A percentile compares a stretch with the other conserved stretches of the same genome.
phyloP scores from a whole-genome alignment of 495 filamentous ascomycete species.

The Aspergillus coremiiformis region DNA sequence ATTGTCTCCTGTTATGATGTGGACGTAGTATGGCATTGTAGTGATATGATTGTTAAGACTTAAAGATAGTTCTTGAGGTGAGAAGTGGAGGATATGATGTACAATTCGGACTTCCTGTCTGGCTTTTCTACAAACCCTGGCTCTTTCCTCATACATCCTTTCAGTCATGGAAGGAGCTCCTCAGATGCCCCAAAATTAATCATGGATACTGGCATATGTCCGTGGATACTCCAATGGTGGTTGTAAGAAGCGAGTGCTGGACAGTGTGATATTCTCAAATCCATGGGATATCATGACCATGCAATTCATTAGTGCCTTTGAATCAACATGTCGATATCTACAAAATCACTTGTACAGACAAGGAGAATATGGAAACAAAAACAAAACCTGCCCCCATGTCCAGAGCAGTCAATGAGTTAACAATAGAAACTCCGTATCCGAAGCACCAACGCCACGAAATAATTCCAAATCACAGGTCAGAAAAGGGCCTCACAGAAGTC shows the following conservation, averaged over 20 bases:
- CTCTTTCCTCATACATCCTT: no score
- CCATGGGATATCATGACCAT: slow-evolving; percentile 49
- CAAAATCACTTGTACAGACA: neutral
- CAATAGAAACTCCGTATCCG: neutral
- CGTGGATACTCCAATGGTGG: no score
- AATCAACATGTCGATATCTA: neutral
- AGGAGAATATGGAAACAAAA: neutral
- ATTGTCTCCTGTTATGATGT: no score
- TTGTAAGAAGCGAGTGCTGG: slow-evolving; percentile 57
- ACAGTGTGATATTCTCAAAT: slow-evolving; percentile 60
- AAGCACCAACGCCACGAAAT: neutral
- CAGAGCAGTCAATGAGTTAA: neutral
- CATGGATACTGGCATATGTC: no score
- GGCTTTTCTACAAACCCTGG: no score
- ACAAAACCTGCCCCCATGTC: neutral
- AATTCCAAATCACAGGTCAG: slow-evolving; percentile 11
- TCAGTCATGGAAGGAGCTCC: no score
- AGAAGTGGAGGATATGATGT: no score
- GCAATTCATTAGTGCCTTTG: slow-evolving; percentile 17
- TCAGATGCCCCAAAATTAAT: no score
- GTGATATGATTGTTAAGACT: no score
- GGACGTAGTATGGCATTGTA: no score
- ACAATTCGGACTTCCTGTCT: no score
- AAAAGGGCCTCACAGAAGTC: slow-evolving; percentile 31
- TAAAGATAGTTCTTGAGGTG: no score